Percentiles rank a stretch among this genome's conserved stretches.
Evolutionary conservation across 1,284 basidiomycete genomes (phyloP).

Genomic region (Melanopsichium pennsylvanicum): DNA sequence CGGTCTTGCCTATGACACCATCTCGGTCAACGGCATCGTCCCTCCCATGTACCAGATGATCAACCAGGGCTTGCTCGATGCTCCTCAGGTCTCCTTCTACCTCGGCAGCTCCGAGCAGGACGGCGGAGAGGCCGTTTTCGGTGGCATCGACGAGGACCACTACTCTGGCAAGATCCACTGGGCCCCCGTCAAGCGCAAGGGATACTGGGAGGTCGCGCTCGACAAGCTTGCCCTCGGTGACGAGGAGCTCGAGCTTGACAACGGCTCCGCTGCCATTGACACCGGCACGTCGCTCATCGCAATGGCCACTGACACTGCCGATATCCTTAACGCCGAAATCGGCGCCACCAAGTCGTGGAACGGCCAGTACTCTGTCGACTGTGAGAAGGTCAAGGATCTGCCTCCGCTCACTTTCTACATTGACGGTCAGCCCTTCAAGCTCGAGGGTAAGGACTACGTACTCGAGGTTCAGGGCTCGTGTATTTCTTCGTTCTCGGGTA

Average conservation of each 20-base stretch:
- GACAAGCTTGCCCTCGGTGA: slow-evolving; percentile 71
- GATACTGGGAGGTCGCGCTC: slow-evolving; percentile 80
- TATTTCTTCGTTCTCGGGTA: slow-evolving; percentile 89
- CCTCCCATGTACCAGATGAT: slow-evolving; percentile 98
- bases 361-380: slow-evolving; percentile 74
- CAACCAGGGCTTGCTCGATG: slow-evolving; percentile 80
- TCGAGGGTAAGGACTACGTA: slow-evolving; percentile 87
- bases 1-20: slow-evolving; percentile 94
- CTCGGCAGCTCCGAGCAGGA: slow-evolving; percentile 85
- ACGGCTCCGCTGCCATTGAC: slow-evolving; percentile 81
- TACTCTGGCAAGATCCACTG: slow-evolving; percentile 86
- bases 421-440: slow-evolving; percentile 71
- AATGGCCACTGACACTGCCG: slow-evolving; percentile 90
- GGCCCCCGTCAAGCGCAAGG: slow-evolving; percentile 91
- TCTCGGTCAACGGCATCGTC: slow-evolving; percentile 89
- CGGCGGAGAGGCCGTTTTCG: slow-evolving; percentile 91
- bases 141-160: slow-evolving; percentile 82
- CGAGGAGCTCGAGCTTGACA: slow-evolving; percentile 80
- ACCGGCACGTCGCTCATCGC: slow-evolving; percentile 87
- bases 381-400: slow-evolving; percentile 79
- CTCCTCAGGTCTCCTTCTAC: slow-evolving; percentile 93
- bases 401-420: slow-evolving; percentile 84
- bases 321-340: slow-evolving; percentile 92
- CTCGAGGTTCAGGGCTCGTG: slow-evolving; percentile 88
- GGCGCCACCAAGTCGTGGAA: slow-evolving; percentile 65